Base-by-base conservation (phyloP, 2,329 filamentous ascomycete genomes). In the Pyrenophora graminea region DNA sequence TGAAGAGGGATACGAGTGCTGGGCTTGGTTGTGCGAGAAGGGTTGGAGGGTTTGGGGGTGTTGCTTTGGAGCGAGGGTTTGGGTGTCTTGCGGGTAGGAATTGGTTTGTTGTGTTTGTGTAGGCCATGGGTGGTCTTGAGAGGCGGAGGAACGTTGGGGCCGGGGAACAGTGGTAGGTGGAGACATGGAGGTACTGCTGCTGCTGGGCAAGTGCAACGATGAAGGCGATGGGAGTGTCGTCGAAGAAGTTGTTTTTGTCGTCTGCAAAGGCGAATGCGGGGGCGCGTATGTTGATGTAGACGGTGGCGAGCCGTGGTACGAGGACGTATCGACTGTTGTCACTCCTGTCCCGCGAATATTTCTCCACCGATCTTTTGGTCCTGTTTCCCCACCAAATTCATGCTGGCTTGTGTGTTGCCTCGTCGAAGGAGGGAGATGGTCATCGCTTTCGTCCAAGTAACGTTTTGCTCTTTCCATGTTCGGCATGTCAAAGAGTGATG, bases 211-310 rank as follows among this genome's bases (percentile, higher is more conserved):
- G 34, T 59, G 64, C 34, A 69, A 58, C 4, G 67, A 69, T 5
- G 68, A 68, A 13, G 68, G 68, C 3, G 69, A 70, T 19, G 69
- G 68, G 25, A 70, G 51, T 51, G 67, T 63, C 6, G 53, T 41
- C 13, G 62, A 48, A 25, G 59, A 56, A 6, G 55, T 55, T 8
- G 58, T 42, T 39, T 69, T 66, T 32, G 62, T 53, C 23, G 60
- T 59, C 19, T 67, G 63, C 56, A 66, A 53, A 13, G 68, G 64
- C 4, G 66, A 68, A 32, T 65, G 64, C 6, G 61, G 58, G 39
- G 55, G 58, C 50, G 61, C 52, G 37, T 63, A 75, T 13, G 71
- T 71, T 12, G 75, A 76, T 48, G 71, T 70, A 4, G 80, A 81
- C 21, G 82, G 82, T 60, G 75, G 76, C 17, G 53, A 45, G 8